These are phyloP conservation scores for Phytomonas sp. DNA, from an alignment of 208 protist genomes.

Conservation along the genomic window DNA sequence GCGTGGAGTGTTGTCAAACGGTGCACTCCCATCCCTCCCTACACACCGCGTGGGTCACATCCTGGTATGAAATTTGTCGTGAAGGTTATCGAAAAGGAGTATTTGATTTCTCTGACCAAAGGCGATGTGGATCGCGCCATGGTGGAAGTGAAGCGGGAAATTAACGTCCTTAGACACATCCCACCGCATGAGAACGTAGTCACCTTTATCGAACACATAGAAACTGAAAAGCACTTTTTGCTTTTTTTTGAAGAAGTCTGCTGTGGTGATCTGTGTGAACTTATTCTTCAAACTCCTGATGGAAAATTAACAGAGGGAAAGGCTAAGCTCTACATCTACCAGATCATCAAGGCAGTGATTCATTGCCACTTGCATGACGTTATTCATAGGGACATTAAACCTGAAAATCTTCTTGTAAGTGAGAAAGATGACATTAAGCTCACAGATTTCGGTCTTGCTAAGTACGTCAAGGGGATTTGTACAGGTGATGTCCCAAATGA, in stretches of 20 bases:
- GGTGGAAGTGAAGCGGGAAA: conserved; percentile 86
- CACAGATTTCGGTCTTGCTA: conserved; percentile 88
- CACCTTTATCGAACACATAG: conserved; percentile 84
- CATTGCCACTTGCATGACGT: conserved; percentile 89
- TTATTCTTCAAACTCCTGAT: conserved; percentile 71
- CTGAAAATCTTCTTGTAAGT: conserved; percentile 86
- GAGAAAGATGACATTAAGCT: conserved; percentile 86
- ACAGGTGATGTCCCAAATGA: conserved; percentile 47
- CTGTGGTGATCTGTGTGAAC: conserved; percentile 83
- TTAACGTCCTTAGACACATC: conserved; percentile 83
- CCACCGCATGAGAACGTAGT: conserved; percentile 82
- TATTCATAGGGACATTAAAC: conserved; percentile 90
- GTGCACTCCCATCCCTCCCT: conserved; percentile 46
- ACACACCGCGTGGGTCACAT: conserved; percentile 56
- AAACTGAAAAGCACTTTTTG: conserved; percentile 78
- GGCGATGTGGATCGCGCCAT: conserved; percentile 81
- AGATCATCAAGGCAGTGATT: conserved; percentile 86
- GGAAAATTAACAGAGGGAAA: conserved; percentile 78
- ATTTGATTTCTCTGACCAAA: conserved; percentile 78
- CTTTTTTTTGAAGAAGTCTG: conserved; percentile 85
- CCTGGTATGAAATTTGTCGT: conserved; percentile 82
- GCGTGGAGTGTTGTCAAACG: conserved; percentile 88
- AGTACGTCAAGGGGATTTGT: conserved; percentile 69
- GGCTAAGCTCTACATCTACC: conserved; percentile 81
- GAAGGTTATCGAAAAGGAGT: conserved; percentile 89